Conservation (phyloP, 108 stramenopile species). For the Cylindrotheca closterium region DNA sequence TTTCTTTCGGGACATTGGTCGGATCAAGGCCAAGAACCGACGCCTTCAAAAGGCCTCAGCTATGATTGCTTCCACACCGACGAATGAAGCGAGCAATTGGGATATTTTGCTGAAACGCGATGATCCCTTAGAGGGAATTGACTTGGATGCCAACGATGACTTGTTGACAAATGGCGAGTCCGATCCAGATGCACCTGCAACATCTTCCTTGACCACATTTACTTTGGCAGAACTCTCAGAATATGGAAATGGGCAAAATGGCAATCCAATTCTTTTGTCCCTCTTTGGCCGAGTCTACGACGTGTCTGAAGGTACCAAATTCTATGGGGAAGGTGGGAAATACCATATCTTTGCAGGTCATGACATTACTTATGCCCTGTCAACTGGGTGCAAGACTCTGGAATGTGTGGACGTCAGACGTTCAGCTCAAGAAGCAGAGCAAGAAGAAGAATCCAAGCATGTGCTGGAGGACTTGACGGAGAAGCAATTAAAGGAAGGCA, state of each 20-base stretch:
- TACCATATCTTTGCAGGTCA: constrained; percentile 76
- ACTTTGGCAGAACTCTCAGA: constrained; percentile 60
- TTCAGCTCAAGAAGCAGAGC: constrained; percentile 30
- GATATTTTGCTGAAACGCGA: constrained; percentile 31
- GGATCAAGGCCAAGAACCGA: constrained; percentile 68
- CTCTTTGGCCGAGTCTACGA: constrained; percentile 80
- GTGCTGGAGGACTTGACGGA: constrained; percentile 48
- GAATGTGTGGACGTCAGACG: constrained; percentile 43
- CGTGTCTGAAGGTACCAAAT: constrained; percentile 59
- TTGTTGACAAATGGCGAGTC: constrained; percentile 24
- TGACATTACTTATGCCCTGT: constrained; percentile 72
- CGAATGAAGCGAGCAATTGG: constrained; percentile 19
- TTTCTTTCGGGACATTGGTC: constrained; percentile 75
- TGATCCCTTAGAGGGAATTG: constrained; percentile 52
- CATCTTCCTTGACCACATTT: constrained; percentile 27
- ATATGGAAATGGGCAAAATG: constrained; percentile 58
- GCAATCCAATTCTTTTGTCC: constrained; percentile 52
- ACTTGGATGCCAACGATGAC: constrained; percentile 35
- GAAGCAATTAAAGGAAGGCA: constrained; percentile 60
- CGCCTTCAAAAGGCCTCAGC: constrained; percentile 26
- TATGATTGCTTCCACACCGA: neutral
- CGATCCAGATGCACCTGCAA: constrained; percentile 9
- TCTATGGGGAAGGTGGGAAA: constrained; percentile 58
- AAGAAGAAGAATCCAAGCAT: too few species aligned
- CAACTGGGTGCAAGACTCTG: constrained; percentile 59